Base-by-base conservation (phyloP, 192 early-diverging fungal species). In the Coemansia asiatica region DNA sequence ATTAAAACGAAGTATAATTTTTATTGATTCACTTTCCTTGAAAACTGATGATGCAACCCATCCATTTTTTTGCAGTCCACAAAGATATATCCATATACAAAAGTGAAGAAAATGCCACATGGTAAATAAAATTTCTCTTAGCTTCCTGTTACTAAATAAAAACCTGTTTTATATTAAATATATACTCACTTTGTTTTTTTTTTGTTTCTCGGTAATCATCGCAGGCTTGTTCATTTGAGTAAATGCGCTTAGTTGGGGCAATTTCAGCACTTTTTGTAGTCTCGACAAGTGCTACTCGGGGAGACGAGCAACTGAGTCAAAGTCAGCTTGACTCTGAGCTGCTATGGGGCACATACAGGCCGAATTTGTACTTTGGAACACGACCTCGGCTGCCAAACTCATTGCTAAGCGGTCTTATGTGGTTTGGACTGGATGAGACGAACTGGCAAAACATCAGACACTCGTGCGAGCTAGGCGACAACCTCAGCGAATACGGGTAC, bases 291-390 rank as follows among this genome's bases (percentile, higher is more conserved):
- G 23, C 31, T 21, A 1, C 38, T 12, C 21, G 21, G 50, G 15
- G 38, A 18, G 51, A 60, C 2, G 16, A 29, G 18, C 26, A 47
- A 19, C 54, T 40, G 55, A 31, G 46, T 15, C 54, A 66, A 63
- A 53, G 58, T 40, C 27, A 64, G 12, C 58, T 71, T 40, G 84
- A 86, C 61, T 60, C 72, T 15, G 86, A 88, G 0, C 83, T 98
- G 7, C 74, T 85, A 56, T 96, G 95, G 94, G 94, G 95, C 21
- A 91, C 91, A 0, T 95, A 95, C 71, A 79, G 95, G 51, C 94
- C 95, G 12, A 92, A 94, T 73, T 76, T 98, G 19, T 98, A 96
- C 76, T 94, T 98, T 86, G 95, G 95, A 38, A 91, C 90, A 1
- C 86, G 91, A 0, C 89, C 93, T 15, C 88, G 93, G 47, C 56